These are phyloP conservation scores for Zymoseptoria pseudotritici DNA, from an alignment of 2,329 filamentous ascomycete species.

Conservation along the genomic window DNA sequence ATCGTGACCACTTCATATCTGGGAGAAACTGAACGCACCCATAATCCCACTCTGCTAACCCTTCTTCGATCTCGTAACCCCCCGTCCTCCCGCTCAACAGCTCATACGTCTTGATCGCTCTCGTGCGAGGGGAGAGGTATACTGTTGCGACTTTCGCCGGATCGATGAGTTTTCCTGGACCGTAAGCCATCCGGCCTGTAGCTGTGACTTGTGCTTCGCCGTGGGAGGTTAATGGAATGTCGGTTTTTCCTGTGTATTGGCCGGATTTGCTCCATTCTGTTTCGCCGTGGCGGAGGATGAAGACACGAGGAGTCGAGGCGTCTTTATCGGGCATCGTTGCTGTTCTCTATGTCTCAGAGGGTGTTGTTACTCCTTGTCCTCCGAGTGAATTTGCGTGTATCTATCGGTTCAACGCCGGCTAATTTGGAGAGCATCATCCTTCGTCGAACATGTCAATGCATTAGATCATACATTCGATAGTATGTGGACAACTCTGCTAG, in stretches of 20 bases:
- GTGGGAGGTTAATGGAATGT: conserved; percentile 74
- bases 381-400: too few species aligned
- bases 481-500: too few species aligned
- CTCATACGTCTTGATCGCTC: conserved; percentile 45
- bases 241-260: conserved; percentile 73
- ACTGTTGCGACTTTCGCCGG: conserved; percentile 41
- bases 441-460: too few species aligned
- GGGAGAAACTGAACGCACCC: conserved; percentile 31
- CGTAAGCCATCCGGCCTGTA: conserved; percentile 42
- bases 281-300: conserved; percentile 83
- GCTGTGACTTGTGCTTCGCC: conserved; percentile 58
- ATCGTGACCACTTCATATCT: too few species aligned
- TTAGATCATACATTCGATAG: too few species aligned
- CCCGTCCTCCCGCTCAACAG: conserved; percentile 33
- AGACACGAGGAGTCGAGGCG: conserved; percentile 58
- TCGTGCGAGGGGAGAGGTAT: conserved; percentile 44
- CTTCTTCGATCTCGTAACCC: conserved; percentile 50
- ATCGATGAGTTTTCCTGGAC: conserved; percentile 45
- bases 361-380: too few species aligned
- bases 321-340: conserved; percentile 30
- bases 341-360: neutral
- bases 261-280: conserved; percentile 88
- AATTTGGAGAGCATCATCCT: too few species aligned
- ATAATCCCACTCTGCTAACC: conserved; percentile 81
- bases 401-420: too few species aligned